A percentile compares a stretch with the other conserved stretches of the same genome.
These are phyloP conservation scores for Sphagnum contortum DNA, from an alignment of 225 moss, liverwort and hornwort species.

Conservation along the genomic window DNA sequence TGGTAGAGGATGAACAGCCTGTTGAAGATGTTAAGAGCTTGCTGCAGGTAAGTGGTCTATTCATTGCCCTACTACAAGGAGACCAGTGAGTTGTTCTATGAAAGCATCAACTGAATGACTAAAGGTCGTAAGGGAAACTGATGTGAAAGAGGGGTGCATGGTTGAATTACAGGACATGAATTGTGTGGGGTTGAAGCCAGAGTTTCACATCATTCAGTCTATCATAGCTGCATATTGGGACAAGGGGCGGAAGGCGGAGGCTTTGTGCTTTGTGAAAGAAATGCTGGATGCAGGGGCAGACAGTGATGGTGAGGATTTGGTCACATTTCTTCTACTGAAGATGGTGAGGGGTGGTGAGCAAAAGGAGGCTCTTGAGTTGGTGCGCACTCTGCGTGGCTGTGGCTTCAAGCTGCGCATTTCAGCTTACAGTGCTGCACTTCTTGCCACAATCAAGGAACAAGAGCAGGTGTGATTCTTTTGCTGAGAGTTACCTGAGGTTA, in stretches of 20 bases:
- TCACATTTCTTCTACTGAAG: conserved; percentile 68
- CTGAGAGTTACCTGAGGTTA: too few relatives aligned
- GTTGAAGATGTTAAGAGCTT: conserved; percentile 93
- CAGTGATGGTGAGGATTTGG: conserved; percentile 77
- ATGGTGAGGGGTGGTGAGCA: conserved; percentile 80
- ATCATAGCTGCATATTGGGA: conserved; percentile 89
- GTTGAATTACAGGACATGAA: conserved; percentile 59
- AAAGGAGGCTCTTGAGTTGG: conserved; percentile 69
- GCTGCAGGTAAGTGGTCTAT: conserved; percentile 41
- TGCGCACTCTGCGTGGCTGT: conserved; percentile 59
- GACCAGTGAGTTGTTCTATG: neutral
- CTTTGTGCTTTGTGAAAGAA: conserved; percentile 70
- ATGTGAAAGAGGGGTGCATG: too few relatives aligned
- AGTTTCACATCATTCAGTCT: conserved; percentile 79
- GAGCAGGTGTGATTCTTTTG: conserved; percentile 51
- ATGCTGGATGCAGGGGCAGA: conserved; percentile 81
- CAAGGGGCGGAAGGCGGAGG: conserved; percentile 76
- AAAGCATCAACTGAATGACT: neutral
- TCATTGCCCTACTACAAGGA: neutral
- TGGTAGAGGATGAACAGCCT: conserved; percentile 74
- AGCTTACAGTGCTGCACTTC: conserved; percentile 66
- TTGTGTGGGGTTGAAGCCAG: conserved; percentile 92
- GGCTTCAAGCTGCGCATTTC: conserved; percentile 67
- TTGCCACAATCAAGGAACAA: conserved; percentile 87
- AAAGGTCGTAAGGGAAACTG: too few relatives aligned